Evolutionary conservation across 2,329 filamentous ascomycete genomes (phyloP).

Genomic region (Coniochaeta sp.): DNA sequence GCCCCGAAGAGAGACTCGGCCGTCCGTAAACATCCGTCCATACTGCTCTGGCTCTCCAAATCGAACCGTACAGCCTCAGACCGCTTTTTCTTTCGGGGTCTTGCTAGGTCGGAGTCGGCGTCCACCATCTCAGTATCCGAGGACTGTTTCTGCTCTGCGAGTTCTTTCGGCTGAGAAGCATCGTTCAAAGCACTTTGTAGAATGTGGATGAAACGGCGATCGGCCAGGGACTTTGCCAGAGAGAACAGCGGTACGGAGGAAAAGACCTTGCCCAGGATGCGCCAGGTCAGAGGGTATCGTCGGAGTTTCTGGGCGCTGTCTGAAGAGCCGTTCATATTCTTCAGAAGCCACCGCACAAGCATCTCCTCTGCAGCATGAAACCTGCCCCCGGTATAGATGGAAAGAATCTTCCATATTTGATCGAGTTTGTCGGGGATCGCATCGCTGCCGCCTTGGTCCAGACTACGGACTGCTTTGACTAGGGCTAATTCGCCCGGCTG

Average conservation of each 20-base stretch:
- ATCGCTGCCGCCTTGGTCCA: conserved; percentile 42
- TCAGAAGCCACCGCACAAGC: conserved; percentile 55
- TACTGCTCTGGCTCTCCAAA: conserved; percentile 29
- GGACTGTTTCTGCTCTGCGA: neutral
- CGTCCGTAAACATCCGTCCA: conserved; percentile 34
- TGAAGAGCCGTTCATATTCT: conserved; percentile 45
- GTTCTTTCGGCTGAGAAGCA: conserved; percentile 24
- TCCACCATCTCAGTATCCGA: conserved; percentile 19
- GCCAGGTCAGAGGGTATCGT: conserved; percentile 52
- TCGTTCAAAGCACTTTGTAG: conserved; percentile 61
- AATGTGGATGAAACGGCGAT: conserved; percentile 59
- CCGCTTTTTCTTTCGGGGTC: conserved; percentile 39
- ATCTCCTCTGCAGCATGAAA: conserved; percentile 50
- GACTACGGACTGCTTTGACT: conserved; percentile 44
- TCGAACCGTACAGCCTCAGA: conserved; percentile 26
- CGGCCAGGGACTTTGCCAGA: conserved; percentile 62
- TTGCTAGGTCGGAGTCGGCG: conserved; percentile 12
- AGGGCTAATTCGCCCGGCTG: conserved; percentile 24
- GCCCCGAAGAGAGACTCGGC: conserved; percentile 40
- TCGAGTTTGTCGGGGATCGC: conserved; percentile 38
- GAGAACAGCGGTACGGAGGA: conserved; percentile 60
- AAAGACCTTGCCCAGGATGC: conserved; percentile 52
- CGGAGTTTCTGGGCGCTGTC: conserved; percentile 42
- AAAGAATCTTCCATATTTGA: conserved; percentile 40
- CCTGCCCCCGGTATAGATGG: conserved; percentile 28